Evolutionary conservation across 495 filamentous ascomycete genomes (phyloP), one percentile per base, ranked within the genome.

Genomic region (Parathielavia hyrcaniae): DNA sequence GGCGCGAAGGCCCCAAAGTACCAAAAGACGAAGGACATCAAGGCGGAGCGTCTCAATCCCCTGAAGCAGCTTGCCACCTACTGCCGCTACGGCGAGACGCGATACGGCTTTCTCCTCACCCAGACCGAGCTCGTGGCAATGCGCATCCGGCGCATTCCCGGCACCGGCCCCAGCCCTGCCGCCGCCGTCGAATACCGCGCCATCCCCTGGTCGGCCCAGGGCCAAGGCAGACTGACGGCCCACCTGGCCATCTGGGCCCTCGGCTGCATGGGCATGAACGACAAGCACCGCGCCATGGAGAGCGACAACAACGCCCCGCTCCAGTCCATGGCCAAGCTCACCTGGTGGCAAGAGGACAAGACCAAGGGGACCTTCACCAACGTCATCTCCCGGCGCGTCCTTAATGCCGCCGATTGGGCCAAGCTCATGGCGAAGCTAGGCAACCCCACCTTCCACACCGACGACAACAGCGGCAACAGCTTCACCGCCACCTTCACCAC

Each of bases 251-350:
- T 59, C 19, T 45, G 48, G 48, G 49, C 49, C 5, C 49, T 59
- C 0, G 56, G 30, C 5, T 46, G 38, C 20, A 53, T 59, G 56
- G 56, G 23, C 0, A 59, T 59, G 56, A 59, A 59, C 56, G 56
- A 59, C 40, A 20, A 19, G 1, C 56, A 59, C 49, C 56, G 56
- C 48, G 22, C 23, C 0, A 51, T 59, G 48, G 56, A 59, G 26
- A 34, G 10, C 0, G 34, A 44, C 2, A 16, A 36, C 1, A 0
- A 32, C 14, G 12, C 6, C 13, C 2, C 10, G 35, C 46, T 58
- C 1, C 2, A 5, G 35, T 16, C 19, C 19, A 58, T 58, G 55
- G 55, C 55, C 9, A 34, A n/a, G 26, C 47, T 58, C 12, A 58
- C 46, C 1, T 44, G 38, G 47, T 58, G 55, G 55, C 34, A 0